Evolutionary conservation across 2,329 filamentous ascomycete genomes (phyloP).

Genomic region (Colletotrichum chlorophyti): DNA sequence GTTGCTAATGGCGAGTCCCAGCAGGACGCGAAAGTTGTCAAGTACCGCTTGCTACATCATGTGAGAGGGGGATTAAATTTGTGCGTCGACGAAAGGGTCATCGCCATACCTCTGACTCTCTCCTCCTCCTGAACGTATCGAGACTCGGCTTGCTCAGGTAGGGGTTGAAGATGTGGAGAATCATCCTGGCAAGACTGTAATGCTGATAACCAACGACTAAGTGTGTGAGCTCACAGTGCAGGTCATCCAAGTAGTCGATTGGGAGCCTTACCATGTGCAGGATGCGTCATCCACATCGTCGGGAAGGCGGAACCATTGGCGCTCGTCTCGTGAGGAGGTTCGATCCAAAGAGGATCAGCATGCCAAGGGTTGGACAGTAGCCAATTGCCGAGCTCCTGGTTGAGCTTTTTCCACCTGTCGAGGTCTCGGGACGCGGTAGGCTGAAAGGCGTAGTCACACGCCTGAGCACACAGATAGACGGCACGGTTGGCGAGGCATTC

Average conservation of each 20-base stretch:
- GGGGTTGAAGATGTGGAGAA: slow-evolving; percentile 47
- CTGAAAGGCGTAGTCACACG: slow-evolving; percentile 41
- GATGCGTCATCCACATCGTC: slow-evolving; percentile 26
- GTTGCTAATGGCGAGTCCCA: slow-evolving; percentile 37
- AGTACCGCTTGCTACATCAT: slow-evolving; percentile 30
- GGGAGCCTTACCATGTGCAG: background rate
- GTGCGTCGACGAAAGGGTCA: background rate
- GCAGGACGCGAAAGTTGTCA: slow-evolving; percentile 32
- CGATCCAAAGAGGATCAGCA: slow-evolving; percentile 13
- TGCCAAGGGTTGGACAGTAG: slow-evolving; percentile 31
- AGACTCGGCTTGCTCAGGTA: slow-evolving; percentile 33
- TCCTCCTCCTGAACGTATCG: slow-evolving; percentile 31
- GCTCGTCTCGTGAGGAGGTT: slow-evolving; percentile 1
- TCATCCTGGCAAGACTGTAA: slow-evolving; percentile 46
- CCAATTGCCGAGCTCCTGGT: slow-evolving; percentile 34
- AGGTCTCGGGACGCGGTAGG: slow-evolving; percentile 36
- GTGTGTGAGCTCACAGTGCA: background rate
- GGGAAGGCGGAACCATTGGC: slow-evolving; percentile 20
- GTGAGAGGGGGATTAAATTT: background rate
- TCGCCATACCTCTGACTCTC: slow-evolving; percentile 29
- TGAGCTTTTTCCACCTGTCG: slow-evolving; percentile 29
- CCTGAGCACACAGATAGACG: slow-evolving; percentile 36
- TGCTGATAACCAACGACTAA: slow-evolving; percentile 46
- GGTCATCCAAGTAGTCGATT: background rate
- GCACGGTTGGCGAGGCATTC: slow-evolving; percentile 37